Conservation (phyloP, 2,329 filamentous ascomycete species). For the Chaetomiaceae sp. region DNA sequence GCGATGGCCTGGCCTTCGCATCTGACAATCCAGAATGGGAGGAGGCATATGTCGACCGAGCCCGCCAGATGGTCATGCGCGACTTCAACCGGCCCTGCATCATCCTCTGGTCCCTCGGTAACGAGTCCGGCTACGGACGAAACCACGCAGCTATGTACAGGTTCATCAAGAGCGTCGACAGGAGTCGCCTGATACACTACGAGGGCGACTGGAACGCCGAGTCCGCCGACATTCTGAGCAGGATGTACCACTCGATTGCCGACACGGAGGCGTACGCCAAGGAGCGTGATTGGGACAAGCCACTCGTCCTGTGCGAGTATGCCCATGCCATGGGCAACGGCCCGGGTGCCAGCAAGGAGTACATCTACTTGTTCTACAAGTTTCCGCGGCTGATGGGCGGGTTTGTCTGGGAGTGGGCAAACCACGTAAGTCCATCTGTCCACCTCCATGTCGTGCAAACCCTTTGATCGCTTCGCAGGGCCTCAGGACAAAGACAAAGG, state of each 20-base stretch:
- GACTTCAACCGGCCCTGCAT: slow-evolving; percentile 63
- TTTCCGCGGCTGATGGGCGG: slow-evolving; percentile 58
- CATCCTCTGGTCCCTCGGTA: slow-evolving; percentile 64
- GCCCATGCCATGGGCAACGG: slow-evolving; percentile 63
- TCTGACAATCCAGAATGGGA: slow-evolving; percentile 55
- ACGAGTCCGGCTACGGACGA: slow-evolving; percentile 62
- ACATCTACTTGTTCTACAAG: slow-evolving; percentile 56
- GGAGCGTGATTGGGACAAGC: slow-evolving; percentile 40
- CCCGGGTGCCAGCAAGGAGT: slow-evolving; percentile 61
- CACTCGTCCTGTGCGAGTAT: slow-evolving; percentile 50
- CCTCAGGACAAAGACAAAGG: slow-evolving; percentile 39
- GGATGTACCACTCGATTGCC: slow-evolving; percentile 55
- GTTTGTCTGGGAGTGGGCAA: slow-evolving; percentile 58
- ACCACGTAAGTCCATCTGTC: slow-evolving; percentile 40
- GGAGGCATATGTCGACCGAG: slow-evolving; percentile 60
- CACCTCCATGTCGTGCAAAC: too few species aligned
- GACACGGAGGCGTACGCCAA: slow-evolving; percentile 35
- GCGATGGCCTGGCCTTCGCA: slow-evolving; percentile 43
- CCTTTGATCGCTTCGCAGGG: too few species aligned
- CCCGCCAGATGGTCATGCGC: slow-evolving; percentile 56
- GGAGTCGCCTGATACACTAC: slow-evolving; percentile 56
- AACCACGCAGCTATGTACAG: slow-evolving; percentile 62
- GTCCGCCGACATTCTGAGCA: slow-evolving; percentile 56
- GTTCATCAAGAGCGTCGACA: slow-evolving; percentile 52
- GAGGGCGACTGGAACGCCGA: slow-evolving; percentile 54